phyloP scores from a whole-genome alignment of 2,329 filamentous ascomycete species.

The Paraconiothyrium sp. region DNA sequence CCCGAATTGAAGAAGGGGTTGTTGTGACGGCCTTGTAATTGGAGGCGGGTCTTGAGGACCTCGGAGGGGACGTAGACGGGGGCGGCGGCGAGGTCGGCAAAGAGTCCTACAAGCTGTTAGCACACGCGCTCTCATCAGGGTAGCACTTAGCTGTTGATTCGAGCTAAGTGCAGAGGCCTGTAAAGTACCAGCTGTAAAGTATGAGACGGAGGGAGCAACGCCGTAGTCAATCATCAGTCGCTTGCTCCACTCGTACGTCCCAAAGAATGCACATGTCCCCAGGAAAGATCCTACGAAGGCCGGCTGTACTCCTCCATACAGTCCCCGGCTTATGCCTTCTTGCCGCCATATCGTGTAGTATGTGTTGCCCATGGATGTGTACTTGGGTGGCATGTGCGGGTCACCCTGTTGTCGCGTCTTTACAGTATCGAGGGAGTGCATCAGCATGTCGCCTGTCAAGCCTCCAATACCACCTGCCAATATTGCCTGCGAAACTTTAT shows the following conservation, averaged over 20 bases:
- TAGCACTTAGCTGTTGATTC: not conserved
- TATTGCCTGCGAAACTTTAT: conserved; percentile 74
- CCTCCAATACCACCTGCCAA: conserved; percentile 93
- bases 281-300: conserved; percentile 92
- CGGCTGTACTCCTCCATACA: conserved; percentile 94
- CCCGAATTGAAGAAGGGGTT: conserved; percentile 93
- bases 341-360: conserved; percentile 94
- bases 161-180: too few species aligned
- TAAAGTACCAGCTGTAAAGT: conserved; percentile 77
- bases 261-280: conserved; percentile 94
- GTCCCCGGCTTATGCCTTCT: conserved; percentile 83
- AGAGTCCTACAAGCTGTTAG: conserved; percentile 69
- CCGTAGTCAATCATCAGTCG: conserved; percentile 85
- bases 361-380: conserved; percentile 86
- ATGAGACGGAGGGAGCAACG: conserved; percentile 82
- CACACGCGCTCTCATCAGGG: not conserved
- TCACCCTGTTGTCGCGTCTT: conserved; percentile 98
- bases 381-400: conserved; percentile 90
- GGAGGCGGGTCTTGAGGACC: conserved; percentile 95
- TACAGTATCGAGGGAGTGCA: conserved; percentile 98
- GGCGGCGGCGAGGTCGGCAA: conserved; percentile 91
- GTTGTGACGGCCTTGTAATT: conserved; percentile 93
- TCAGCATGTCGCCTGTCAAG: conserved; percentile 93
- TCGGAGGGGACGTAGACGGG: conserved; percentile 96
- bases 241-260: conserved; percentile 95